Evolutionary conservation across 2,329 filamentous ascomycete species (phyloP).

Genomic region (Drechslera avenae): DNA sequence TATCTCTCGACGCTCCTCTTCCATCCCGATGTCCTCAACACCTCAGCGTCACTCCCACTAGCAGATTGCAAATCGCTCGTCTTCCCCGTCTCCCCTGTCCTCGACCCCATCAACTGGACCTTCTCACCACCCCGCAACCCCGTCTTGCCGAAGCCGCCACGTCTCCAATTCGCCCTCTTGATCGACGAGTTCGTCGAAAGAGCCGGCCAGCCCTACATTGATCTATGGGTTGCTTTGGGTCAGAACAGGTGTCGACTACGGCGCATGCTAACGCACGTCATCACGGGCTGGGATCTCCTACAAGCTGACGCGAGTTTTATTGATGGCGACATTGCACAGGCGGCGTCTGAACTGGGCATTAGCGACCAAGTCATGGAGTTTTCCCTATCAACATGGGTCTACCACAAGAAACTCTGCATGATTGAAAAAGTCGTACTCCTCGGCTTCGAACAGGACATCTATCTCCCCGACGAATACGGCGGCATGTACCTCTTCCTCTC

Average conservation of each 20-base stretch:
- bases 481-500: constrained; percentile 78
- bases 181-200: constrained; percentile 72
- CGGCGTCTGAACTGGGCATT: constrained; percentile 41
- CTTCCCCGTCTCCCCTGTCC: constrained; percentile 71
- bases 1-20: constrained; percentile 78
- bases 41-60: constrained; percentile 76
- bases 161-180: constrained; percentile 67
- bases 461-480: constrained; percentile 80
- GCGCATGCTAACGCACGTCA: constrained; percentile 84
- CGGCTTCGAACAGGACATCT: constrained; percentile 92
- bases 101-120: constrained; percentile 75
- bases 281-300: constrained; percentile 81
- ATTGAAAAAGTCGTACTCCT: constrained; percentile 88
- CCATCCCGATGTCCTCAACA: constrained; percentile 66
- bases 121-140: constrained; percentile 62
- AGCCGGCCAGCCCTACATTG: constrained; percentile 72
- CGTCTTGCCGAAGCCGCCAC: constrained; percentile 67
- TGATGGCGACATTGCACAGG: constrained; percentile 50
- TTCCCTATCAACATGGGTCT: constrained; percentile 85
- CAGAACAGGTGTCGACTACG: constrained; percentile 89
- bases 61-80: constrained; percentile 80
- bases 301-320: constrained; percentile 69
- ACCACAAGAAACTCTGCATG: constrained; percentile 85
- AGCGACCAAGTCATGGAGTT: constrained; percentile 63
- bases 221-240: constrained; percentile 81